Percentiles rank a stretch among this genome's conserved stretches.
These are phyloP conservation scores for Suillus fuscotomentosus DNA, from an alignment of 768 basidiomycete genomes.

Conservation along the genomic window DNA sequence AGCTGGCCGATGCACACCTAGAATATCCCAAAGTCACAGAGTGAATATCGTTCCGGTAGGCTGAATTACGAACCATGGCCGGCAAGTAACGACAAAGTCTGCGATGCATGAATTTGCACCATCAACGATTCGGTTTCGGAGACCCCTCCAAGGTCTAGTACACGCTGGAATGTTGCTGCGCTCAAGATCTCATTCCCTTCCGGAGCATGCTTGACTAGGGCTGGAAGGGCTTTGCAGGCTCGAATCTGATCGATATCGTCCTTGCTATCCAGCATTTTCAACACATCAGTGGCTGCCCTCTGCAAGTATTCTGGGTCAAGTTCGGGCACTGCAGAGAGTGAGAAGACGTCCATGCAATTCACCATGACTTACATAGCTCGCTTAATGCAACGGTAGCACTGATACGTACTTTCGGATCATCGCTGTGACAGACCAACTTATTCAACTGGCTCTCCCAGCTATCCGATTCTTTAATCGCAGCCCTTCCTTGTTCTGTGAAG, in stretches of 20 bases:
- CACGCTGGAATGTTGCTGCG: not conserved
- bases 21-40: not conserved
- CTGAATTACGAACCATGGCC: not conserved
- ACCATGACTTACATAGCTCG: constrained; percentile 1
- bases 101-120: not conserved
- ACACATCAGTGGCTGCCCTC: not conserved
- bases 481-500: constrained; percentile 2
- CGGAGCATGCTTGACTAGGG: not conserved
- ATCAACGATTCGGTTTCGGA: not conserved
- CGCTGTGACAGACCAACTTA: not conserved
- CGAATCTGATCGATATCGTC: not conserved
- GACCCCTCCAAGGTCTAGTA: not conserved
- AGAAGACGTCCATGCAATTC: not conserved
- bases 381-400: not conserved
- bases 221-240: constrained; percentile 4
- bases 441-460: not conserved
- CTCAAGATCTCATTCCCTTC: not conserved
- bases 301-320: not conserved
- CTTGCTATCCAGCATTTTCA: constrained; percentile 2
- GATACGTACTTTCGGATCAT: not conserved
- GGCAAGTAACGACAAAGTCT: constrained; percentile 2
- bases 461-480: not conserved
- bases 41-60: not conserved
- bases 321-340: not conserved
- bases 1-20: not conserved